Conservation (phyloP, 176 grass and related monocot genomes). For the Themeda triandra region DNA sequence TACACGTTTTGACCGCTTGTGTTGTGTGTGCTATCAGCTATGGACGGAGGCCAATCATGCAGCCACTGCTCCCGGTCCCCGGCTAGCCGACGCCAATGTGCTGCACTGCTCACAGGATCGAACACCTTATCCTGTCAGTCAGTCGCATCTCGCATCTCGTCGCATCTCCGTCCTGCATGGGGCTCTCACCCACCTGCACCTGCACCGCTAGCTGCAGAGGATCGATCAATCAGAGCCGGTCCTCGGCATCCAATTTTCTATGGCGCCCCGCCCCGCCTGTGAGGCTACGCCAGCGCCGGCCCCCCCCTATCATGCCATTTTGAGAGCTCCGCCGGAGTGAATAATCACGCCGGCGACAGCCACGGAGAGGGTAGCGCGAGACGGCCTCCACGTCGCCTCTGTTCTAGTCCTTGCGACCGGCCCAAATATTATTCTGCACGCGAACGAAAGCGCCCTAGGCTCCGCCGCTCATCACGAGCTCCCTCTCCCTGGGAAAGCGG, state of each 20-base stretch:
- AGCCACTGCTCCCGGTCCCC: background rate
- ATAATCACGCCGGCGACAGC: background rate
- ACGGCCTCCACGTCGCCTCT: conserved; percentile 20
- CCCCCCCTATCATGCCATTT: background rate
- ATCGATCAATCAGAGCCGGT: background rate
- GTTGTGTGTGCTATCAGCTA: background rate
- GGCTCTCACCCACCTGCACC: background rate
- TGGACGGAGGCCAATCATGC: background rate
- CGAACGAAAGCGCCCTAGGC: background rate
- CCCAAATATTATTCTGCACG: background rate
- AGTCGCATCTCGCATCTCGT: background rate
- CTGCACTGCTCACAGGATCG: background rate
- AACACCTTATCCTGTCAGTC: background rate
- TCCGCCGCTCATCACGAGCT: background rate
- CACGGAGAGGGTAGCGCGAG: background rate
- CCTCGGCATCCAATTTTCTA: background rate
- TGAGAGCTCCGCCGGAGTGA: conserved; percentile 16
- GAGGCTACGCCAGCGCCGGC: conserved; percentile 7
- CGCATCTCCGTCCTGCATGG: background rate
- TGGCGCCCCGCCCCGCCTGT: background rate
- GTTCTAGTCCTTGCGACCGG: background rate
- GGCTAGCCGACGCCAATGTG: background rate
- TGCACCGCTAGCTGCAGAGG: background rate
- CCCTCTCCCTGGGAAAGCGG: background rate
- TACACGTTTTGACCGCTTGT: background rate